These are phyloP conservation scores for Populus hybrid DNA, from an alignment of 441 rosid genomes.

Conservation along the genomic window DNA sequence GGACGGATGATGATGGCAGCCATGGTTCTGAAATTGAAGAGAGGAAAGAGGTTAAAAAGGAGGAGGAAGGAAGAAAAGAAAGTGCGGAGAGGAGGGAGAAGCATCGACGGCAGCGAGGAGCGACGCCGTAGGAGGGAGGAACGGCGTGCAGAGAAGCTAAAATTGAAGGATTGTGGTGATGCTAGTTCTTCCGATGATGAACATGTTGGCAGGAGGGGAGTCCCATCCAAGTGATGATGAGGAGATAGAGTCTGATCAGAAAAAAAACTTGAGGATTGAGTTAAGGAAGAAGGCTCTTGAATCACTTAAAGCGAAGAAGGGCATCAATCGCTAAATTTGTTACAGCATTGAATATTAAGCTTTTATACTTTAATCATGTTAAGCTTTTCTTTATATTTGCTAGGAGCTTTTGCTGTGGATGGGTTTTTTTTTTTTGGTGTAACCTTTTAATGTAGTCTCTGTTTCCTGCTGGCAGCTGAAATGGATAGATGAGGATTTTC, in stretches of 20 bases:
- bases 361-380: constrained; percentile 29
- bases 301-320: constrained; percentile 95
- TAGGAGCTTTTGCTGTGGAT: constrained; percentile 32
- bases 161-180: constrained; percentile 43
- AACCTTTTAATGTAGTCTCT: constrained; percentile 60
- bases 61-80: constrained; percentile 90
- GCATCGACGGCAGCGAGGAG: constrained; percentile 74
- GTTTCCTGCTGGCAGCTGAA: constrained; percentile 89
- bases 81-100: constrained; percentile 76
- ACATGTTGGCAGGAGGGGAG: constrained; percentile 28
- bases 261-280: constrained; percentile 93
- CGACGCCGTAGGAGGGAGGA: constrained; percentile 74
- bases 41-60: constrained; percentile 82
- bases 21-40: constrained; percentile 66
- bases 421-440: constrained; percentile 28
- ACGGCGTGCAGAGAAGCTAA: constrained; percentile 67
- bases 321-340: no score
- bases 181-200: constrained; percentile 59
- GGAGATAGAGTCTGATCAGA: constrained; percentile 52
- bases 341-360: constrained; percentile 23
- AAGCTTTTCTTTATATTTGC: constrained; percentile 30
- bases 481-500: constrained; percentile 81
- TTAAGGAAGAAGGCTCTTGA: constrained; percentile 91
- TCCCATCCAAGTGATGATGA: constrained; percentile 41
- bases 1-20: constrained; percentile 56